phyloP scores from a whole-genome alignment of 768 basidiomycete genomes.

The Phanerochaete sordida region DNA sequence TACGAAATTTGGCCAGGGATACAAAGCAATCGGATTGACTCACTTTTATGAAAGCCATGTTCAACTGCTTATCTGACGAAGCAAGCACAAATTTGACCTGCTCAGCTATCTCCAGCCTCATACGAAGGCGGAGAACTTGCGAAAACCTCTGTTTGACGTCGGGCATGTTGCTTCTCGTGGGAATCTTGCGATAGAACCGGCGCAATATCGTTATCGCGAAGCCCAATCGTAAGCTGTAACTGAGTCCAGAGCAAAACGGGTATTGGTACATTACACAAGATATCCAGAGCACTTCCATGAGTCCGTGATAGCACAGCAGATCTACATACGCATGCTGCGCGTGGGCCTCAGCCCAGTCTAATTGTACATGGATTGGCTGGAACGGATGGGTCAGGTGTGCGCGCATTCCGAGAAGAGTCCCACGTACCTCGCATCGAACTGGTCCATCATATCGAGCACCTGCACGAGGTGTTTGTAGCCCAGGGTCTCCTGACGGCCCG shows the following conservation, averaged over 20 bases:
- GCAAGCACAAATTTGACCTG: no score
- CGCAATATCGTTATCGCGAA: no score
- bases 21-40: no score
- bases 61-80: no score
- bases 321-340: not conserved
- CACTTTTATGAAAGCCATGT: no score
- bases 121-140: no score
- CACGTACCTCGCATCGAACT: slow-evolving; percentile 38
- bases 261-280: not conserved
- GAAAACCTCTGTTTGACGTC: no score
- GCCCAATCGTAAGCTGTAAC: not conserved
- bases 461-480: slow-evolving; percentile 49
- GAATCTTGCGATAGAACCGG: no score
- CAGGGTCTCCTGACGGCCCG: slow-evolving; percentile 43
- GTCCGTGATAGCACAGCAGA: not conserved
- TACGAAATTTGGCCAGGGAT: no score
- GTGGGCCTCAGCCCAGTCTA: not conserved
- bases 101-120: no score
- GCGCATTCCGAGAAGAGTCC: not conserved
- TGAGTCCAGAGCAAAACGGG: not conserved
- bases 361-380: slow-evolving; percentile 5
- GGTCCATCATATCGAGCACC: slow-evolving; percentile 60
- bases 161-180: not conserved
- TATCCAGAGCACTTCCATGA: not conserved
- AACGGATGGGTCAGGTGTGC: not conserved